phyloP scores from a whole-genome alignment of 2,329 filamentous ascomycete species.

The Aspergillus viridinutans region DNA sequence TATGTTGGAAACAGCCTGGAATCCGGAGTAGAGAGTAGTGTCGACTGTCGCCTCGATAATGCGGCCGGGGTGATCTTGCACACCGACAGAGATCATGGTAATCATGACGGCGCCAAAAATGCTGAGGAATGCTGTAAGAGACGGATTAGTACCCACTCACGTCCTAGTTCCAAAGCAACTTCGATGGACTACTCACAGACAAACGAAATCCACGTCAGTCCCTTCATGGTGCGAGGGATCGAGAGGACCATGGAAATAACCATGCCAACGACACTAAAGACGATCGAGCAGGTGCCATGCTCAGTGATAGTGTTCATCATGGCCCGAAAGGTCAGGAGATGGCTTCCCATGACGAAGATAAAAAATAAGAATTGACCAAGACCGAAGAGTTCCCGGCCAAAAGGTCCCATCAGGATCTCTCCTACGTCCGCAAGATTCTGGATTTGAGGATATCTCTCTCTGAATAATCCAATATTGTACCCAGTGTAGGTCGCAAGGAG shows the following conservation, averaged over 20 bases:
- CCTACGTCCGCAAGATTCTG: conserved; percentile 66
- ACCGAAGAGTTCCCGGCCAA: conserved; percentile 61
- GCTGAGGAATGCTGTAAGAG: conserved; percentile 53
- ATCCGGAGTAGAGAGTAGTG: conserved; percentile 50
- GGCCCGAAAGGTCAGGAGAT: conserved; percentile 65
- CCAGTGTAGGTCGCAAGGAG: conserved; percentile 56
- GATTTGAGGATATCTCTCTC: conserved; percentile 54
- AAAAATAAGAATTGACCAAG: conserved; percentile 60
- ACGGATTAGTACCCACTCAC: neutral
- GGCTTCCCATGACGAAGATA: conserved; percentile 65
- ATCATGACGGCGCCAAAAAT: conserved; percentile 61
- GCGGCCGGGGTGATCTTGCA: conserved; percentile 41
- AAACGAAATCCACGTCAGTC: conserved; percentile 58
- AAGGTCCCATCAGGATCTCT: conserved; percentile 55
- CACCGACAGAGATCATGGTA: conserved; percentile 62
- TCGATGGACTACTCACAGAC: conserved; percentile 40
- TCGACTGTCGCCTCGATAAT: conserved; percentile 36
- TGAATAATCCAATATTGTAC: conserved; percentile 57
- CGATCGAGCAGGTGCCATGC: conserved; percentile 59
- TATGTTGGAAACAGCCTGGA: conserved; percentile 63
- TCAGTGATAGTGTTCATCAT: conserved; percentile 63
- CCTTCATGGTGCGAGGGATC: conserved; percentile 59
- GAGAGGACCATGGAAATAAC: conserved; percentile 56
- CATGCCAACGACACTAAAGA: conserved; percentile 57
- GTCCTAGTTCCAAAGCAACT: neutral